Conservation (phyloP, 305 asterid species). For the Fraxinus ornus region DNA sequence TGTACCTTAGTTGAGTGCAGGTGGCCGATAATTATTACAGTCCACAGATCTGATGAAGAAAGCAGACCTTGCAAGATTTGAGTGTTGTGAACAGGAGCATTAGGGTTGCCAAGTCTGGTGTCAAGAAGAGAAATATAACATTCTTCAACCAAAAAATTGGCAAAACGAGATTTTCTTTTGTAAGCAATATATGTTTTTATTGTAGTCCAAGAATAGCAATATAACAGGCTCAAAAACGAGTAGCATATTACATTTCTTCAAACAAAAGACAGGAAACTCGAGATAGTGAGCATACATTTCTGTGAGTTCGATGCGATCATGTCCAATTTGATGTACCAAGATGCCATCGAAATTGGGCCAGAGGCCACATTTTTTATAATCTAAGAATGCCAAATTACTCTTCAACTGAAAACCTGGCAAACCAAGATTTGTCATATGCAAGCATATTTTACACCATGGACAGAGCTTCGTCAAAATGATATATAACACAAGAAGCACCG, state of each 20-base stretch:
- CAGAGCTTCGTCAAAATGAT: neutral
- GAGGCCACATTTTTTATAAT: neutral
- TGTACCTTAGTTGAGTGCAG: conserved; percentile 30
- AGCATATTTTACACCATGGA: neutral
- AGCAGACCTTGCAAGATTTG: neutral
- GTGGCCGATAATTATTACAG: conserved; percentile 36
- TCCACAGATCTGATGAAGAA: conserved; percentile 59
- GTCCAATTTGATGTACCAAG: neutral
- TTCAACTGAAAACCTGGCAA: neutral
- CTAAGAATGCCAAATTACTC: neutral
- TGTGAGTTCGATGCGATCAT: neutral
- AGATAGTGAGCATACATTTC: neutral
- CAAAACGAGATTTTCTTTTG: neutral
- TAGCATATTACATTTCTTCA: neutral
- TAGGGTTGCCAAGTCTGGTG: neutral
- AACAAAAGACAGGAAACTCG: neutral
- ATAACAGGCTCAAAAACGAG: neutral
- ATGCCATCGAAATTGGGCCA: neutral
- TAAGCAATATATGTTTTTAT: neutral
- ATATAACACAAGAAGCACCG: neutral
- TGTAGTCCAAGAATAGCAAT: neutral
- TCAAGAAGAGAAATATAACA: conserved; percentile 1
- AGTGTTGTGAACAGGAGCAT: neutral
- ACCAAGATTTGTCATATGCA: neutral
- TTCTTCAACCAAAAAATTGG: neutral